Base-by-base conservation (phyloP, 108 stramenopile species). In the Skeletonema marinoi region DNA sequence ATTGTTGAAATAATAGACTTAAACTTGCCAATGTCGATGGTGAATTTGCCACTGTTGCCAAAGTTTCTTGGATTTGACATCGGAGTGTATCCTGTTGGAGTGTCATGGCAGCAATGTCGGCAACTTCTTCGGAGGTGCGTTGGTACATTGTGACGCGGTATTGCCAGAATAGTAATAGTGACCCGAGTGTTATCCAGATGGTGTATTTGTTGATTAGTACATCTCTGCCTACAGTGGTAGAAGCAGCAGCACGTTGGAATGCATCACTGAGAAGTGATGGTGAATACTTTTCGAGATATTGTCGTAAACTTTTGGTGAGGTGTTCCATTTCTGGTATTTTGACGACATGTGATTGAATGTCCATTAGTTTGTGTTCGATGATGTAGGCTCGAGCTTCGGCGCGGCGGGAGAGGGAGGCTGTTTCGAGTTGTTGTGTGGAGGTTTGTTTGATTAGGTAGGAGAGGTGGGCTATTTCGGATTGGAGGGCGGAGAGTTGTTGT, bases 51-150 rank as follows among this genome's bases (percentile, higher is more conserved):
- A 83, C 82, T 3, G 82, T 80, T 1, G 78, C 65, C 19, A 83
- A 50, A 6, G 78, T 83, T 42, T 83, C 82, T 36, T 83, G 82
- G 50, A 83, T 83, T 11, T 73, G 74, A 16, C 30, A 60, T 29
- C 82, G 73, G 3, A 83, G 35, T 16, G 68, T 67, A 29, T 79
- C 78, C n/a, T 83, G 78, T 61, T 56, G 73, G 17, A 83, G 41
- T 12, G 82, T 83, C 75, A 79, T 50, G 19, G 82, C 59, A 3
- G 82, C 82, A 25, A 83, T 68, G 29, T 83, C 76, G 74, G 82
- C 78, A 17, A 83, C 73, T 58, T 83, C 82, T 54, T 83, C 75
- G 13, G 65, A 68, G n/a, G 82, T 83, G 1, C 75, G 60, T 66
- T 80, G 67, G 41, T 83, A 83, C 79, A 80, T 77, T 2, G 54